Base-by-base conservation (phyloP, 345 rosid genomes). In the Populus alba region DNA sequence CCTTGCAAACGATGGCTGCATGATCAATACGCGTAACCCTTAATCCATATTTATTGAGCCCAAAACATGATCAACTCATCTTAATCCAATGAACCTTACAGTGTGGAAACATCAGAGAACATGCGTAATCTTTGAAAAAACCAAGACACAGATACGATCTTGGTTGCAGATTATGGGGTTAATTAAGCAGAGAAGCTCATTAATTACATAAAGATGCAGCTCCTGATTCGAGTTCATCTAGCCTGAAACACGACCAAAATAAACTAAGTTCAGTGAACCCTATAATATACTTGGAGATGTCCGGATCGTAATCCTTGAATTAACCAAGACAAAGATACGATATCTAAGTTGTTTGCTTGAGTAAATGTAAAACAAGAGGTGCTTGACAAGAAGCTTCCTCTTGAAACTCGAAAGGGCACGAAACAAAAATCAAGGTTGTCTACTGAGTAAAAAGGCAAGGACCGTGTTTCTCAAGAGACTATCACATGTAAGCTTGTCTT, bases 401-500 rank as follows among this genome's bases (percentile, higher is more conserved):
- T 8, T 15, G 38, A 25, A 63, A 63, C 33, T 45, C 23, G 12
- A 55, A 66, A 53, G 2, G 9, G 6, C 47, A 61, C 20, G 33
- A 12, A 61, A 47, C 41, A 74, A 77, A 73, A 77, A 80, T 83
- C 88, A 65, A 63, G 72, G 81, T 11, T 85, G 88, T 82, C 87
- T 82, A 13, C 75, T 5, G 29, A 22, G 23, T 22, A 0, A 12
- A 65, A 65, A 66, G 84, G 81, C 90, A 84, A 57, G 8, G 81
- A 69, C 87, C 85, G 81, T 74, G 84, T 81, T 84, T 25, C 78
- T 75, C 90, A 78, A 85, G 82, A 68, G 83, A 72, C 53, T 27
- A 0, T 84, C 92, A 84, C 86, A 82, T 87, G 89, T 76, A 29
- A 73, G 77, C 79, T 70, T 74, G 84, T 76, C 85, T 68, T 79